These are phyloP conservation scores for Populus pruinosa DNA, from an alignment of 345 rosid genomes.

Conservation along the genomic window DNA sequence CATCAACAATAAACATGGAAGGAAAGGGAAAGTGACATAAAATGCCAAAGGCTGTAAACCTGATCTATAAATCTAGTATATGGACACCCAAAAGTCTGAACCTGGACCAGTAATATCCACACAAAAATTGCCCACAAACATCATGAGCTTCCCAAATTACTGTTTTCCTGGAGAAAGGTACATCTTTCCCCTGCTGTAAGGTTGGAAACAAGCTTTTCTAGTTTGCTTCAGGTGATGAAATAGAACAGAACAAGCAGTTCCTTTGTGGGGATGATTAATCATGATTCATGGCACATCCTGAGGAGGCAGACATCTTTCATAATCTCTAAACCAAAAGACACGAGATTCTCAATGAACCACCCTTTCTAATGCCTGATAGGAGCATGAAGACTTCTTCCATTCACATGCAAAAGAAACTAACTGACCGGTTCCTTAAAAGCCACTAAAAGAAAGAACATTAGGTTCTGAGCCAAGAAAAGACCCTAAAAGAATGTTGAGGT, in stretches of 20 bases:
- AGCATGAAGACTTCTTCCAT: background rate
- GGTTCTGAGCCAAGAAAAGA: background rate
- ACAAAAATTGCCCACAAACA: background rate
- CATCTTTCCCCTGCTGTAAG: background rate
- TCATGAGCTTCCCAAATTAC: background rate
- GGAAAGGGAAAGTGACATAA: background rate
- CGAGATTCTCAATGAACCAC: background rate
- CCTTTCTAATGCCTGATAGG: background rate
- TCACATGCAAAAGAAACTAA: background rate
- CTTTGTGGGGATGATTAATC: background rate
- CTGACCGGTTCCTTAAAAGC: background rate
- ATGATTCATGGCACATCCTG: background rate
- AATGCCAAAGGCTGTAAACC: background rate
- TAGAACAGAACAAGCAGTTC: background rate
- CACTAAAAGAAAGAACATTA: too few relatives aligned
- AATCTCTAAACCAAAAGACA: background rate
- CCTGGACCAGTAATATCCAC: too few relatives aligned
- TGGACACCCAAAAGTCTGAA: background rate
- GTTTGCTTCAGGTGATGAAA: background rate
- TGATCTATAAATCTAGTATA: background rate
- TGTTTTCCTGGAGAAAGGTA: too few relatives aligned
- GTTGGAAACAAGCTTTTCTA: background rate
- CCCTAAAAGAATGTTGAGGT: too few relatives aligned
- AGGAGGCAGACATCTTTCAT: background rate
- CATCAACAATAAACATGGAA: constrained; percentile 1